phyloP scores from a whole-genome alignment of 176 grass and related monocot species.

The Ensete ventricosum region DNA sequence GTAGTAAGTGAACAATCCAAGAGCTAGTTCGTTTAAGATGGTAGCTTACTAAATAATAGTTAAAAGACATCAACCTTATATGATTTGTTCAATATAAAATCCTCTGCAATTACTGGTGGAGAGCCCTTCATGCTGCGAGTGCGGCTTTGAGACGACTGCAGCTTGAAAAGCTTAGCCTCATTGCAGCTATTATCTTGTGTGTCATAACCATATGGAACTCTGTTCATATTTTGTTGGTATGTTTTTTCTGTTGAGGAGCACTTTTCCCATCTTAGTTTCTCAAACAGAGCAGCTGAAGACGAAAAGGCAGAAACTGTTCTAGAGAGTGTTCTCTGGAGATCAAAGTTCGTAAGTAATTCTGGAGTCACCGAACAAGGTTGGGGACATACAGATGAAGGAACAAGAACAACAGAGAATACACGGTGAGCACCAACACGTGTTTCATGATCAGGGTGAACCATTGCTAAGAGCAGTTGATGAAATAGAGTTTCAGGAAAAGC shows the following conservation, averaged over 20 bases:
- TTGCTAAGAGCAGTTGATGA: slow-evolving; percentile 94
- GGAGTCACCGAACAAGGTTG: slow-evolving; percentile 33
- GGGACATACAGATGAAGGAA: slow-evolving; percentile 82
- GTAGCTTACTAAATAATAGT: neutral
- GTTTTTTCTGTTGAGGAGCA: slow-evolving; percentile 36
- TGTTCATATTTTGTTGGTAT: slow-evolving; percentile 42
- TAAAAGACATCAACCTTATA: slow-evolving; percentile 52
- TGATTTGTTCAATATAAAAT: slow-evolving; percentile 32
- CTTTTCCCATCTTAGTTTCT: slow-evolving; percentile 78
- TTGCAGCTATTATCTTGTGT: slow-evolving; percentile 25
- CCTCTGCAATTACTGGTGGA: slow-evolving; percentile 43
- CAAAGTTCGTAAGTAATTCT: slow-evolving; percentile 35
- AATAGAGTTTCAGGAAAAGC: slow-evolving; percentile 96
- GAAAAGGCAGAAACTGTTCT: slow-evolving; percentile 97
- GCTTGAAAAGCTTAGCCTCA: slow-evolving; percentile 39
- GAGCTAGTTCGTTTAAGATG: neutral
- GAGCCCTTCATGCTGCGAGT: slow-evolving; percentile 45
- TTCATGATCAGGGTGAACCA: slow-evolving; percentile 95
- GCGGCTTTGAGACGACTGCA: slow-evolving; percentile 60
- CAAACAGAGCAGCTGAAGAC: slow-evolving; percentile 98
- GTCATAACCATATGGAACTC: slow-evolving; percentile 25
- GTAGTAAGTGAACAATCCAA: slow-evolving; percentile 1
- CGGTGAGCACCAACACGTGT: slow-evolving; percentile 77
- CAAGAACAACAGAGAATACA: slow-evolving; percentile 97
- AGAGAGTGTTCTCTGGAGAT: slow-evolving; percentile 90